A percentile compares a stretch with the other conserved stretches of the same genome.
Conservation (phyloP, 768 basidiomycete species). For the Trametes meyenii region DNA sequence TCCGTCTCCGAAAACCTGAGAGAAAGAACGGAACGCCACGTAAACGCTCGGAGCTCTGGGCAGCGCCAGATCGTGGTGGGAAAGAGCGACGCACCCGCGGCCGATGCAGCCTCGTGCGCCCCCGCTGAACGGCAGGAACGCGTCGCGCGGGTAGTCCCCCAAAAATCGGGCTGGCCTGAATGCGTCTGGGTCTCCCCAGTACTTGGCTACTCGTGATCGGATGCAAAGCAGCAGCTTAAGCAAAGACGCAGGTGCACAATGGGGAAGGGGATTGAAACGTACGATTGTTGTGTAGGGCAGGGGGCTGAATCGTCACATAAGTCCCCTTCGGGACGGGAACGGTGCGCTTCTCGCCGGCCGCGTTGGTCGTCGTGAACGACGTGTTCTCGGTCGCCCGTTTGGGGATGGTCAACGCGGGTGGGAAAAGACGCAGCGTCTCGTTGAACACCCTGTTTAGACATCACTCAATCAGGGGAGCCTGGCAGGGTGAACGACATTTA, state of each 20-base stretch:
- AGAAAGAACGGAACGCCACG: constrained; percentile 33
- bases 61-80: neutral
- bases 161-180: constrained; percentile 51
- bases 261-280: constrained; percentile 5
- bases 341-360: constrained; percentile 29
- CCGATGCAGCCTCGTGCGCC: constrained; percentile 51
- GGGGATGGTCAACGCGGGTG: constrained; percentile 32
- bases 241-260: neutral
- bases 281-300: constrained; percentile 40
- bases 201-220: constrained; percentile 31
- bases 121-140: constrained; percentile 54
- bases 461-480: neutral
- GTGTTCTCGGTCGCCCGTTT: constrained; percentile 35
- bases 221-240: neutral
- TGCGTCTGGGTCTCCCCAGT: constrained; percentile 41
- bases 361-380: constrained; percentile 29
- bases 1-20: constrained; percentile 46
- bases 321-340: constrained; percentile 35
- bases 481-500: neutral
- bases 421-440: constrained; percentile 40
- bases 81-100: constrained; percentile 38
- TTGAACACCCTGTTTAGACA: constrained; percentile 32
- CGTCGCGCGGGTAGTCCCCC: constrained; percentile 55
- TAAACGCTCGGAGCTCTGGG: neutral
- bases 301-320: constrained; percentile 29